Evolutionary conservation across 2,329 filamentous ascomycete genomes (phyloP).

Genomic region (Colletotrichum brevisporum): DNA sequence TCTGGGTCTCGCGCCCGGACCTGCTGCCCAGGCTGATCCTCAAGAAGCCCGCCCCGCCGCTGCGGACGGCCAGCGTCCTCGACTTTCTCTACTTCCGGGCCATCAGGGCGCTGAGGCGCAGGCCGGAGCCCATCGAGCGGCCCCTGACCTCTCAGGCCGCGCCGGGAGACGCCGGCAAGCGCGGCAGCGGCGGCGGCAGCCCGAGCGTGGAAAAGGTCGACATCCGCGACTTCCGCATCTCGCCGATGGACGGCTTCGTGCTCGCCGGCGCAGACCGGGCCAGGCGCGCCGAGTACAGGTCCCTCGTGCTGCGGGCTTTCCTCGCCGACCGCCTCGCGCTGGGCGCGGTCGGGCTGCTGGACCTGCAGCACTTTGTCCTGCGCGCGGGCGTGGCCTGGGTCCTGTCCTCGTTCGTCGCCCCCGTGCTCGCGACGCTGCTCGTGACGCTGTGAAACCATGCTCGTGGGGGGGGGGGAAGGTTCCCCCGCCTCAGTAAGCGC

Average conservation of each 20-base stretch:
- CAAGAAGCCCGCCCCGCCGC: constrained; percentile 53
- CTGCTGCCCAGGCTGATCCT: constrained; percentile 62
- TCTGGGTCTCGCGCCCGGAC: constrained; percentile 69
- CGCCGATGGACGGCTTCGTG: constrained; percentile 66
- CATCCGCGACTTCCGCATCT: constrained; percentile 63
- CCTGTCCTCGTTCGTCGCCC: constrained; percentile 40
- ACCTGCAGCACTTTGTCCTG: constrained; percentile 50
- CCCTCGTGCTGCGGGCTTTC: constrained; percentile 58
- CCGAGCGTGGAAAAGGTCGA: constrained; percentile 48
- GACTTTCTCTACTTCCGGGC: constrained; percentile 59
- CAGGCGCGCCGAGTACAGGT: constrained; percentile 52
- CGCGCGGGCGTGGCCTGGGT: constrained; percentile 53
- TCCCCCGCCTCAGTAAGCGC: constrained; percentile 16
- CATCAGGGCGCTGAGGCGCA: constrained; percentile 60
- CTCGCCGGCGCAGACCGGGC: constrained; percentile 49
- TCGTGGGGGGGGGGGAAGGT: no score
- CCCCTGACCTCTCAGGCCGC: constrained; percentile 54
- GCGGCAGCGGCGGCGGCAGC: constrained; percentile 27
- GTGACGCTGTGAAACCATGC: constrained; percentile 18
- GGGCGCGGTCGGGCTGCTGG: constrained; percentile 53
- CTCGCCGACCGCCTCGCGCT: constrained; percentile 58
- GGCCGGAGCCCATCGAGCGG: constrained; percentile 57
- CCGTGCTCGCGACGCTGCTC: constrained; percentile 25
- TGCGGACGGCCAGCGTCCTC: constrained; percentile 51
- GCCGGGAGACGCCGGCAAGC: constrained; percentile 19